Evolutionary conservation across 805 yeast genomes (phyloP), one percentile per base, ranked within the genome.

Genomic region (Metschnikowia cerradonensis): DNA sequence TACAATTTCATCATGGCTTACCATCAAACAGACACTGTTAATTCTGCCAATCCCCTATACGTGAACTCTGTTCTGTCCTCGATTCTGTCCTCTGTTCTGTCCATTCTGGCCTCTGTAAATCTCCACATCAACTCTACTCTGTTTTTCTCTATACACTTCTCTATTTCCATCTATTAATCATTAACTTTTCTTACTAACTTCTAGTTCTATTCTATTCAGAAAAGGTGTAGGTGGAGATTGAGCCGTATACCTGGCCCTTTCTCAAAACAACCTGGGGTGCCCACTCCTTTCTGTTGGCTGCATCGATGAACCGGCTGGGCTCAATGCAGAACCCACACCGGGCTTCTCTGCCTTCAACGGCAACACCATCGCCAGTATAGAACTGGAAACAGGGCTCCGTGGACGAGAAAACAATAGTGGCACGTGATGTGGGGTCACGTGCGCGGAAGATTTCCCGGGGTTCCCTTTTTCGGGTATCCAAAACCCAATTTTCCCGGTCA

Each of bases 311-410:
- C 60, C 88, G 70, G 26, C 80, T 74, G 33, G 86, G 82, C 65
- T 84, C 90, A 35, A 82, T 69, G 56, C 86, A 82, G 64, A 84
- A 77, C 3, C 88, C 88, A 48, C 76, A 63, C 55, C 76, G 63
- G 71, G 76, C 48, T 13, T 22, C 23, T n/a, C 32, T 38, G 1
- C 66, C 73, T 19, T 67, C 65, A 34, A 73, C 72, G 47, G 71
- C 58, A 41, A 77, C 71, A 48, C 70, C 68, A 57, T 78, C 83
- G 20, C 86, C 87, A 31, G 88, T 82, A 65, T 83, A 84, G 38
- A 84, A 69, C 63, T 83, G 88, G 71, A 80, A 82, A 2, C 82
- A 68, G 6, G 89, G 90, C 52, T 84, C 90, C 3, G 89, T 84
- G 6, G 86, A 71, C 15, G 64, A 60, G 7, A 78, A 76, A 19